Base-by-base conservation (phyloP, 768 basidiomycete species). In the Pulveroboletus sp. region DNA sequence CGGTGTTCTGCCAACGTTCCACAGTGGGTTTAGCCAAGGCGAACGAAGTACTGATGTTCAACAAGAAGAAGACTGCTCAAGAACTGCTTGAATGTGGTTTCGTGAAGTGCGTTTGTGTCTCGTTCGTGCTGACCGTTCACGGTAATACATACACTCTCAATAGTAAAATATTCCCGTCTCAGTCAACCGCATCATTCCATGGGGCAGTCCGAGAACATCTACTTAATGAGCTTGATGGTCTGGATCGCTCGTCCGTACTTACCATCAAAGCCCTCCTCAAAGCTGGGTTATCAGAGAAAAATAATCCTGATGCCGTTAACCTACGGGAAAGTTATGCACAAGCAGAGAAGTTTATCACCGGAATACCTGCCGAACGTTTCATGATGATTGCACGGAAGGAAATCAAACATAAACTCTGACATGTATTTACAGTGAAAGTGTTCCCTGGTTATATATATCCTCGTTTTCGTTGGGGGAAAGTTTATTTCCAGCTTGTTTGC, bases 281-380 rank as follows among this genome's bases (percentile, higher is more conserved):
- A 45, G 70, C 72, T 7, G 83, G 79, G 14, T 52, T 83, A 53
- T 70, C 77, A 32, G 85, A 85, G 57, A 82, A 77, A 63, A 83
- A 83, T 39, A 68, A 80, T 45, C 77, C 80, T 3, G 82, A 87
- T 61, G 78, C 77, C 4, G 78, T 79, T 11, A 84, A 84, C 56
- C 70, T 86, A 13, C 74, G 85, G 39, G 85, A 87, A 65, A 83
- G 81, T 45, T 85, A 85, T 60, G 82, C 80, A 11, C 85, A 87
- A 68, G 84, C 83, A 4, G 80, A 77, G 40, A 73, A 78, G 43
- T 78, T 86, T 59, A 77, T 75, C 5, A 83, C 77, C 47, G 85
- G 83, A 1, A 66, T 80, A 34, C 86, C 86, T 10, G 31, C 50
- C 1, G 63, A 65, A 52, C 76, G 77, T 39, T 89, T 87, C 55